Evolutionary conservation across 2,329 filamentous ascomycete genomes (phyloP).

Genomic region (Knufia petricola): DNA sequence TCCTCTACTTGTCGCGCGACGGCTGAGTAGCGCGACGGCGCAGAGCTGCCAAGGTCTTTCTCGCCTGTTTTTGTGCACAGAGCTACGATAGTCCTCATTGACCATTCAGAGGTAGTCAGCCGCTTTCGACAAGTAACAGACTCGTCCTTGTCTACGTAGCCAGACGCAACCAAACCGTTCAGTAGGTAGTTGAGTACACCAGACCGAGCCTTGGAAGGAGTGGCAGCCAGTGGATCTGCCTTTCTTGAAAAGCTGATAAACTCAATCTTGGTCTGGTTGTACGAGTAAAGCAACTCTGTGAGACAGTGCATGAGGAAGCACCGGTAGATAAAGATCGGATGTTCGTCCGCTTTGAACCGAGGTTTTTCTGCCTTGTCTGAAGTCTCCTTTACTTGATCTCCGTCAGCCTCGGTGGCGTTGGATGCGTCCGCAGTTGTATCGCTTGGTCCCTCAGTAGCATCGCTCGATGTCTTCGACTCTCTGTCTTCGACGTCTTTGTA

Average conservation of each 20-base stretch:
- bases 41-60: slow-evolving; percentile 38
- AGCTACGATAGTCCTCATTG: slow-evolving; percentile 75
- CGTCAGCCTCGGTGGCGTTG: neutral
- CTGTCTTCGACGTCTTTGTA: slow-evolving; percentile 91
- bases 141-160: slow-evolving; percentile 52
- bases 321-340: slow-evolving; percentile 92
- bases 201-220: slow-evolving; percentile 87
- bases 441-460: slow-evolving; percentile 18
- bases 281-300: slow-evolving; percentile 79
- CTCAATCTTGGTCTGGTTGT: slow-evolving; percentile 91
- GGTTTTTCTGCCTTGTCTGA: slow-evolving; percentile 60
- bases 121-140: slow-evolving; percentile 74
- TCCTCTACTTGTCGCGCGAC: slow-evolving; percentile 37
- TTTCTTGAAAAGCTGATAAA: slow-evolving; percentile 99
- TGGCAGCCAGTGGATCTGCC: slow-evolving; percentile 69
- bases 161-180: slow-evolving; percentile 62
- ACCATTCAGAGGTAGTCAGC: slow-evolving; percentile 71
- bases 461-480: slow-evolving; percentile 38
- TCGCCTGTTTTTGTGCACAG: slow-evolving; percentile 83
- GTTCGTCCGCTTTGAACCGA: slow-evolving; percentile 80
- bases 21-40: slow-evolving; percentile 28
- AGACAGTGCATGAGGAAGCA: slow-evolving; percentile 91
- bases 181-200: slow-evolving; percentile 90
- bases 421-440: slow-evolving; percentile 26
- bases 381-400: slow-evolving; percentile 16